Percentiles rank a stretch among this genome's conserved stretches.
Evolutionary conservation across 2,329 filamentous ascomycete genomes (phyloP).

Genomic region (Nothomitra cinnamomea): DNA sequence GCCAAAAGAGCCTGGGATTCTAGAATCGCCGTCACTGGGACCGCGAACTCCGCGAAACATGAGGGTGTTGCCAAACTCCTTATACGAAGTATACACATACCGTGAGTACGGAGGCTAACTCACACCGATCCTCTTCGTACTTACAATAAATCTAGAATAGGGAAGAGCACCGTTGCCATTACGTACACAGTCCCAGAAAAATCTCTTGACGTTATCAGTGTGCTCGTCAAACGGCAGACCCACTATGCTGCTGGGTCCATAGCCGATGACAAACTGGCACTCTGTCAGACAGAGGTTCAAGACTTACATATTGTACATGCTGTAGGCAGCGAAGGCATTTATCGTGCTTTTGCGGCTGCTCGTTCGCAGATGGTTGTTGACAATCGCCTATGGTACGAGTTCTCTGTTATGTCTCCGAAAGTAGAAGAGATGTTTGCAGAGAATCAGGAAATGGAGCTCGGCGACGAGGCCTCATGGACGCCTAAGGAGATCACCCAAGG

Average conservation of each 20-base stretch:
- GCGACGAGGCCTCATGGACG: neutral
- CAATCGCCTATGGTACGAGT: neutral
- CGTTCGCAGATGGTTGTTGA: neutral
- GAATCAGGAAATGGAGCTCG: slow-evolving; percentile 1
- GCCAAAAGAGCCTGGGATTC: neutral
- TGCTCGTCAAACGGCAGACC: too few relatives aligned
- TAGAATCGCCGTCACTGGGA: neutral
- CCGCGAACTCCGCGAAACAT: neutral
- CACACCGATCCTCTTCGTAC: neutral
- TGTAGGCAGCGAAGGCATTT: neutral
- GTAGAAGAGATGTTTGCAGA: neutral
- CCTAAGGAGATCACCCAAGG: neutral
- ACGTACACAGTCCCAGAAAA: too few relatives aligned
- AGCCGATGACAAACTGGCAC: neutral
- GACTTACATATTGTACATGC: neutral
- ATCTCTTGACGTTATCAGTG: too few relatives aligned
- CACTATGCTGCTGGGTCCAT: too few relatives aligned
- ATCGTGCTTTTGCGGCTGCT: neutral
- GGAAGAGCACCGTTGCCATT: too few relatives aligned
- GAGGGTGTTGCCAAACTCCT: neutral
- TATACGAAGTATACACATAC: neutral
- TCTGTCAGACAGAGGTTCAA: neutral
- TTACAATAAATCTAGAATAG: neutral
- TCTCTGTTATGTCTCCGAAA: neutral
- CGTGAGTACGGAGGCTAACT: neutral